A percentile compares a stretch with the other conserved stretches of the same genome.
Conservation (phyloP, 78 protist species). For the Chrysochromulina parva region DNA sequence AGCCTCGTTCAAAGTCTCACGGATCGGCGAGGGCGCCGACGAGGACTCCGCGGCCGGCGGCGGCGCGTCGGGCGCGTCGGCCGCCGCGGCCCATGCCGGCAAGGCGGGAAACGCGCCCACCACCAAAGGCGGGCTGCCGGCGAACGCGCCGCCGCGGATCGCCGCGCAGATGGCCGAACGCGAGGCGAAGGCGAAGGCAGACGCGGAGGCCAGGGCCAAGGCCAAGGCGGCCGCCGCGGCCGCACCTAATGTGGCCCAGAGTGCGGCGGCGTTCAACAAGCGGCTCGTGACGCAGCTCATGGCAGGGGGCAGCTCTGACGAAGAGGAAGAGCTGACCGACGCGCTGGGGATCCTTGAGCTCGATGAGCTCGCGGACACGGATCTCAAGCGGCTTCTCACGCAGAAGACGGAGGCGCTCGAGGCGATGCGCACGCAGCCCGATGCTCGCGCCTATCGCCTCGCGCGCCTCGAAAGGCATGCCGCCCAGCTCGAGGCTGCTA, state of each 20-base stretch:
- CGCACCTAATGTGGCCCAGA: not conserved
- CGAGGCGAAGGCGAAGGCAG: not conserved
- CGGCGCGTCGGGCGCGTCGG: no score
- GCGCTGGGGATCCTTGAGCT: not conserved
- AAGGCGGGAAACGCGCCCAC: not conserved
- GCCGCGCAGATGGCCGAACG: not conserved
- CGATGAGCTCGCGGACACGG: not conserved
- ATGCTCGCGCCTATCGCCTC: not conserved
- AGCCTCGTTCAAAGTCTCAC: not conserved
- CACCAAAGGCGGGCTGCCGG: not conserved
- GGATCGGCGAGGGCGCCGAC: not conserved
- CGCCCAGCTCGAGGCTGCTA: not conserved
- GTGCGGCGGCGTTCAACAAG: no score
- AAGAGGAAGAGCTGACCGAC: constrained; percentile 3
- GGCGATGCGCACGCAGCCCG: not conserved
- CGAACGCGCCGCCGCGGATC: not conserved
- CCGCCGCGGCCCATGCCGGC: not conserved
- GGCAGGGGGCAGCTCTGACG: not conserved
- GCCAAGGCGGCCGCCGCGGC: not conserved
- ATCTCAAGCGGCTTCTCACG: not conserved
- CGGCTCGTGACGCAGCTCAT: not conserved
- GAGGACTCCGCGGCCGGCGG: not conserved
- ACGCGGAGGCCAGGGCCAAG: not conserved
- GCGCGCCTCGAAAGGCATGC: not conserved
- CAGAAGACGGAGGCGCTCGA: not conserved